Evolutionary conservation across 2,329 filamentous ascomycete species (phyloP).

Genomic region (Trichoderma koningii): DNA sequence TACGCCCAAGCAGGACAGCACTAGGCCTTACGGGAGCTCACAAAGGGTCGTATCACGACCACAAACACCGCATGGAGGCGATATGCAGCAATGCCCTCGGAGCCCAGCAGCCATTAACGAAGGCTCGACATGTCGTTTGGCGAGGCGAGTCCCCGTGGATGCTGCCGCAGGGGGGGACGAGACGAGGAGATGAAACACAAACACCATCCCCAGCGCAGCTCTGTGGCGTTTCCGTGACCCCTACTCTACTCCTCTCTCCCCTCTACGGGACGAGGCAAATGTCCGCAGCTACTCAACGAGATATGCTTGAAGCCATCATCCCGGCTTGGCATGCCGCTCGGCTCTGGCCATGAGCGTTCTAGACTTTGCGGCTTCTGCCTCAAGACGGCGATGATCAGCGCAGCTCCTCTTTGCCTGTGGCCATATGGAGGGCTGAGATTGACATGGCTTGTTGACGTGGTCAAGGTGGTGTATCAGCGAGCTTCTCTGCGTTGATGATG

Average conservation of each 20-base stretch:
- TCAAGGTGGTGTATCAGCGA: background rate
- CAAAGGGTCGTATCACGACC: background rate
- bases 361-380: constrained; percentile 16
- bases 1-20: constrained; percentile 10
- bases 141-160: background rate
- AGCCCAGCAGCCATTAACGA: background rate
- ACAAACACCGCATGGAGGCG: background rate
- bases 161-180: background rate
- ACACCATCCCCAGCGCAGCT: background rate
- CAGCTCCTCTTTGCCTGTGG: constrained; percentile 4
- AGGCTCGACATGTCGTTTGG: background rate
- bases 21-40: constrained; percentile 16
- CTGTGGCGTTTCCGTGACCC: constrained; percentile 1
- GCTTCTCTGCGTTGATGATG: background rate
- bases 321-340: constrained; percentile 25
- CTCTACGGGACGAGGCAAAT: background rate
- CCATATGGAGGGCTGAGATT: background rate
- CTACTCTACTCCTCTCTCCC: no score
- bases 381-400: constrained; percentile 26
- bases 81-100: background rate
- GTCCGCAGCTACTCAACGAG: constrained; percentile 8
- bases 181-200: no score
- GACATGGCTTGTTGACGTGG: background rate
- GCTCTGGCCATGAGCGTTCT: constrained; percentile 20
- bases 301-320: constrained; percentile 11